Base-by-base conservation (phyloP, 2,329 filamentous ascomycete species). In the Tolypocladium ophioglossoides region DNA sequence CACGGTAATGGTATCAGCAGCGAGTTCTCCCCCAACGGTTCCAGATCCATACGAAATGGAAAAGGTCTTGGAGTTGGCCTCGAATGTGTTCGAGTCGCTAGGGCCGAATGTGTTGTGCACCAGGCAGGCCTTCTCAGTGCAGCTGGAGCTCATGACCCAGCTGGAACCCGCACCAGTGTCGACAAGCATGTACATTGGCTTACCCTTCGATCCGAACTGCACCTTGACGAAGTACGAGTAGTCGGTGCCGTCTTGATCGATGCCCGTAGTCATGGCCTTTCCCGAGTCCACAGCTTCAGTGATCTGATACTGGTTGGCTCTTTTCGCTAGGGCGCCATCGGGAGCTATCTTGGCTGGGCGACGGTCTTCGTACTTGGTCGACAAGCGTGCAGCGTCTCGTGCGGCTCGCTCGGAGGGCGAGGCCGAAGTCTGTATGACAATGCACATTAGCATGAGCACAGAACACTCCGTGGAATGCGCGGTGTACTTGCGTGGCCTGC, bases 131-230 rank as follows among this genome's bases (percentile, higher is more conserved):
- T 76, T 68, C 3, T 82, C 82, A 18, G 68, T 76, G 72, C 91
- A 96, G 53, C 77, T 72, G 18, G 82, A 74, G 34, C 85, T 81
- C 82, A 94, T 94, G 22, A 95, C 82, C 91, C 91, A 96, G 14
- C 85, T 90, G 55, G 88, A 89, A 24, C 80, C 80, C 40, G 83
- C 82, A 30, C 84, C 84, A 9, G 83, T 85, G 64, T 87, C 84
- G 55, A 86, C 70, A 30, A 86, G 74, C 78, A 87, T 79, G 60
- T 79, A 80, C 59, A 86, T 60, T 2, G 74, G 65, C 58, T 78
- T 80, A 44, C 69, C 68, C 16, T 72, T 68, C 4, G 82, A 82
- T 16, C 84, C 84, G 18, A 87, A 64, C 37, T 71, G 62, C 18
- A 78, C 79, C 63, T 82, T 68, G 46, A 82, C 68, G 60, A 86